phyloP scores from a whole-genome alignment of 1,284 basidiomycete genomes.

The Volvariella surrecta region DNA sequence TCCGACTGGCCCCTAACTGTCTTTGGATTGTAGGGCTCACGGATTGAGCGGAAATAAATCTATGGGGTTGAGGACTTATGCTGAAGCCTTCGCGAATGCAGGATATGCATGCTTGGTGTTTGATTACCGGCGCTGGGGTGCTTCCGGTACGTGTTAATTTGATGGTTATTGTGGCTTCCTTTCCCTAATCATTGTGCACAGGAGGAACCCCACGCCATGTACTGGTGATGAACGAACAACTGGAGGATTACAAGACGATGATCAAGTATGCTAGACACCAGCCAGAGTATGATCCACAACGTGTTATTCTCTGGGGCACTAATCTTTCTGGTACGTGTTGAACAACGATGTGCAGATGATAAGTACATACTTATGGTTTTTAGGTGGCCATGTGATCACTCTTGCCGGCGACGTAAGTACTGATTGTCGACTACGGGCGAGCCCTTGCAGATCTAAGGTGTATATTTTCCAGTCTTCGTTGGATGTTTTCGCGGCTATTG shows the following conservation, averaged over 20 bases:
- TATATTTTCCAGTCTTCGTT: constrained; percentile 14
- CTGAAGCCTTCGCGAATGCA: constrained; percentile 21
- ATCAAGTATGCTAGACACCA: constrained; percentile 25
- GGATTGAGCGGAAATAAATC: constrained; percentile 24
- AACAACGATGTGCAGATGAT: neutral
- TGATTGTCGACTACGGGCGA: no score
- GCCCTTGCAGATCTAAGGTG: neutral
- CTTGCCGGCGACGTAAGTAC: constrained; percentile 23
- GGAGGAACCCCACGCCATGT: constrained; percentile 25
- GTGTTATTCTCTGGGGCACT: constrained; percentile 27
- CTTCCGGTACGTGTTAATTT: constrained; percentile 19
- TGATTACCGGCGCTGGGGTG: constrained; percentile 31
- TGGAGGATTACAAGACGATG: constrained; percentile 30
- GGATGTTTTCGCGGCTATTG: constrained; percentile 21
- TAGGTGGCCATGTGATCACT: constrained; percentile 27
- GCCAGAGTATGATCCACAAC: constrained; percentile 21
- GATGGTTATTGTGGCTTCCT: neutral
- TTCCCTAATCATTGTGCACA: constrained; percentile 8
- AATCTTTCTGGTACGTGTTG: constrained; percentile 20
- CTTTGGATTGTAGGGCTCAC: constrained; percentile 23
- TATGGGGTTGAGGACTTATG: constrained; percentile 23
- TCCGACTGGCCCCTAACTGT: neutral
- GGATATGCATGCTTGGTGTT: constrained; percentile 30
- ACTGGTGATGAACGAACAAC: constrained; percentile 24
- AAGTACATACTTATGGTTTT: neutral